Evolutionary conservation across 306 rosid species (phyloP).

Genomic region (Datisca glomerata): DNA sequence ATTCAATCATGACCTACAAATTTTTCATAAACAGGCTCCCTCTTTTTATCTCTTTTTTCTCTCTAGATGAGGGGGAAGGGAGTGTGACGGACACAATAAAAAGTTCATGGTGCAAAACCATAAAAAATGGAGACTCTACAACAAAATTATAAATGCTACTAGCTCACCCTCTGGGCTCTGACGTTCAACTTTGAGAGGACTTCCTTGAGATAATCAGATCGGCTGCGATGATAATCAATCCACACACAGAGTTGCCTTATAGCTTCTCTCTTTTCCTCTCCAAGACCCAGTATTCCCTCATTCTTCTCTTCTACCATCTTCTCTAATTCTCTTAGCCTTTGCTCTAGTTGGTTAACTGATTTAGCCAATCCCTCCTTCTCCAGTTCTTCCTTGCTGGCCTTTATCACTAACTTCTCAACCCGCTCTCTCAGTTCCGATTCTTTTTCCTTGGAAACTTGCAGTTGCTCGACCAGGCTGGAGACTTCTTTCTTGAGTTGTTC

Average conservation of each 20-base stretch:
- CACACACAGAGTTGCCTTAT: slow-evolving; percentile 87
- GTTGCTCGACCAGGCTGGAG: slow-evolving; percentile 25
- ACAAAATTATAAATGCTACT: too few species aligned
- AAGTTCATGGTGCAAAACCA: too few species aligned
- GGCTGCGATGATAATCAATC: slow-evolving; percentile 80
- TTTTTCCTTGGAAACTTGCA: slow-evolving; percentile 27
- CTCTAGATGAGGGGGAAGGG: too few species aligned
- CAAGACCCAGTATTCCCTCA: slow-evolving; percentile 39
- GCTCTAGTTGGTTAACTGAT: slow-evolving; percentile 42
- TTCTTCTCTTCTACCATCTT: slow-evolving; percentile 59
- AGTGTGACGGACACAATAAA: too few species aligned
- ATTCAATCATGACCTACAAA: too few species aligned
- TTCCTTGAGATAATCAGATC: slow-evolving; percentile 64
- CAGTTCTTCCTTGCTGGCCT: slow-evolving; percentile 38
- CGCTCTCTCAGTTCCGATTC: slow-evolving; percentile 25
- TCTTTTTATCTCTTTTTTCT: too few species aligned
- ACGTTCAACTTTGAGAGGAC: too few species aligned
- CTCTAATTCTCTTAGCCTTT: slow-evolving; percentile 51
- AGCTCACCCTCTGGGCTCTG: too few species aligned
- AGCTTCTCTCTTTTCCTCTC: slow-evolving; percentile 93
- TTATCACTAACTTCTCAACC: slow-evolving; percentile 39
- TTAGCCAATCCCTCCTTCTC: slow-evolving; percentile 49
- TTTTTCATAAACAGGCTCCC: too few species aligned
- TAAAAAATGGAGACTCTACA: too few species aligned
- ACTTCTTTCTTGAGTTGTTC: slow-evolving; percentile 33